Conservation (phyloP, 441 rosid genomes). For the Metrosideros polymorpha region DNA sequence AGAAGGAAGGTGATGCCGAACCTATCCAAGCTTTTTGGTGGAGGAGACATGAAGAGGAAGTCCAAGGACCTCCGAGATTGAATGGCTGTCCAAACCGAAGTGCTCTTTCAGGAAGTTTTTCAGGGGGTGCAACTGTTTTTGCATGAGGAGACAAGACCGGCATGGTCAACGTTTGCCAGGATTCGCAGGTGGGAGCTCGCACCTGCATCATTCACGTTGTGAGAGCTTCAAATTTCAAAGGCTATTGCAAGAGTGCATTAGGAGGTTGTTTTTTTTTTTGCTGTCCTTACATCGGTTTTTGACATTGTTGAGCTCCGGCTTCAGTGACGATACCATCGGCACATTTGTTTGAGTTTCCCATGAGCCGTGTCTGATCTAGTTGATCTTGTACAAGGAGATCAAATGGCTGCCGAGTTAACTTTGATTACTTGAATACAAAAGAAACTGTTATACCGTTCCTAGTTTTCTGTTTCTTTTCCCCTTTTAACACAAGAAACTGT, state of each 20-base stretch:
- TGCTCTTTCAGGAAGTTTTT: not conserved
- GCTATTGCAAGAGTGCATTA: not conserved
- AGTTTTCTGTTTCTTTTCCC: not conserved
- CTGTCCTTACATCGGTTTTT: not conserved
- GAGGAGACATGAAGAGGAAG: not conserved
- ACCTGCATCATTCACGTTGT: not conserved
- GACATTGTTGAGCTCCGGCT: not conserved
- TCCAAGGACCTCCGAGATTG: not conserved
- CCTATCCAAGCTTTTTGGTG: slow-evolving; percentile 37
- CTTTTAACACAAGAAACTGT: not conserved
- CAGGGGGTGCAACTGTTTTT: not conserved
- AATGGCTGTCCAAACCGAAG: not conserved
- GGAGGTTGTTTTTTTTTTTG: not conserved
- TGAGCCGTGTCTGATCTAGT: not conserved
- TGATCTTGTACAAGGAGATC: not conserved
- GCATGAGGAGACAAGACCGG: not conserved
- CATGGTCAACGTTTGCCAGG: not conserved
- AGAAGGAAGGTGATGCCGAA: slow-evolving; percentile 49
- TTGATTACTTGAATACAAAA: not conserved
- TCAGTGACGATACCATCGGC: not conserved
- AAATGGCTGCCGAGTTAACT: not conserved
- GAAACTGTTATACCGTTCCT: not conserved
- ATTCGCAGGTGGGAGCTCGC: not conserved
- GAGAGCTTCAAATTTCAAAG: not conserved
- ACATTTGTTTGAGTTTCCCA: not conserved